These are phyloP conservation scores for Heterobasidion parviporum DNA, from an alignment of 1,284 basidiomycete species.

Conservation along the genomic window DNA sequence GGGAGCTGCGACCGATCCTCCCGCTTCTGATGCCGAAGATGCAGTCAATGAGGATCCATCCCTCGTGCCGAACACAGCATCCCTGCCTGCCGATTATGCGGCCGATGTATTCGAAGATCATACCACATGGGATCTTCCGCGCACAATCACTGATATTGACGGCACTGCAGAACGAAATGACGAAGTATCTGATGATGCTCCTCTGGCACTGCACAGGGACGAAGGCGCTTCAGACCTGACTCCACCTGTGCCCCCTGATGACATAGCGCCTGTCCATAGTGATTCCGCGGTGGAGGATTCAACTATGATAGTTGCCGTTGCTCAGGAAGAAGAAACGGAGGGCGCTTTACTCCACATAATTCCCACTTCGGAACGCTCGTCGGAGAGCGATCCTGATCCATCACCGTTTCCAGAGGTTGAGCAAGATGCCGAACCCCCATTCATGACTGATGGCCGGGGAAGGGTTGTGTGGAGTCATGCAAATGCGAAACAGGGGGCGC, in stretches of 20 bases:
- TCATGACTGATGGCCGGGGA: conserved; percentile 46
- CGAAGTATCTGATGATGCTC: too few species aligned
- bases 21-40: too few species aligned
- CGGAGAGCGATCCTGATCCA: not conserved
- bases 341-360: not conserved
- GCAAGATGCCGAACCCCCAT: conserved; percentile 36
- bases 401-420: not conserved
- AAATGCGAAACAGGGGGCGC: conserved; percentile 7
- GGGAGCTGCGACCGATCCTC: too few species aligned
- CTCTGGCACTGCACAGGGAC: too few species aligned
- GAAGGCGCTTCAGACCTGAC: too few species aligned
- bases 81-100: too few species aligned
- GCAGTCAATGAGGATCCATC: too few species aligned
- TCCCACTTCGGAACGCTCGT: not conserved
- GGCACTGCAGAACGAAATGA: too few species aligned
- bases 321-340: not conserved
- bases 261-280: not conserved
- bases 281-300: not conserved
- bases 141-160: too few species aligned
- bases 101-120: too few species aligned
- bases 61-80: too few species aligned
- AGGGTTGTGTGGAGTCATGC: conserved; percentile 47
- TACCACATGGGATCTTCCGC: too few species aligned
- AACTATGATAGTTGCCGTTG: not conserved
- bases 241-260: not conserved